Evolutionary conservation across 495 filamentous ascomycete genomes (phyloP).

Genomic region (Zalerion maritima): DNA sequence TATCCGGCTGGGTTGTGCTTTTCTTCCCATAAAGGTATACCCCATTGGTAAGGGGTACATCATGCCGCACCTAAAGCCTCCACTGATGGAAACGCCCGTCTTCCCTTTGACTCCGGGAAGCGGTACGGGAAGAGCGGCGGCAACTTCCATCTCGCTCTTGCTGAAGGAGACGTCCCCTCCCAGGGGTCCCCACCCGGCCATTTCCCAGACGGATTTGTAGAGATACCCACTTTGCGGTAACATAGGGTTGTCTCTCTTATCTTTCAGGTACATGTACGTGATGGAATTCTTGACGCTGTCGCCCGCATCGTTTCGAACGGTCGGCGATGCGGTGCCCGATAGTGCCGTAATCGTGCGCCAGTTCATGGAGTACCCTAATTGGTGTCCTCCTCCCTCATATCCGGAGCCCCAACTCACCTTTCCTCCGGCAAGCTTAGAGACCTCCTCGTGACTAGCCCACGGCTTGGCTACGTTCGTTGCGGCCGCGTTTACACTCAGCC

Average conservation of each 20-base stretch:
- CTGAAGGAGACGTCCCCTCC: constrained; percentile 82
- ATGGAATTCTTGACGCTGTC: constrained; percentile 83
- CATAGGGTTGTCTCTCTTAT: constrained; percentile 64
- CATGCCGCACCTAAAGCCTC: constrained; percentile 38
- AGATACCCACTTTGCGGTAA: constrained; percentile 73
- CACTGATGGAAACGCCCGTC: constrained; percentile 50
- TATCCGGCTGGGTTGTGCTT: constrained; percentile 50
- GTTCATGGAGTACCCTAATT: constrained; percentile 60
- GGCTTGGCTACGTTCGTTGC: constrained; percentile 70
- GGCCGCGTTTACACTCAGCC: constrained; percentile 58
- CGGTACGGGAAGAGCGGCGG: constrained; percentile 55
- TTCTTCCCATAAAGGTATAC: constrained; percentile 42
- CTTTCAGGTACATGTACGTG: constrained; percentile 63
- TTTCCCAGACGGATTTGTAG: constrained; percentile 57
- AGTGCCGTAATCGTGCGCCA: constrained; percentile 85
- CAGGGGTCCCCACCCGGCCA: constrained; percentile 75
- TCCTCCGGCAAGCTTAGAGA: constrained; percentile 61
- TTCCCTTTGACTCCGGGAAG: constrained; percentile 49
- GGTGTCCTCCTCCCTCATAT: constrained; percentile 50
- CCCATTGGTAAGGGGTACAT: constrained; percentile 39
- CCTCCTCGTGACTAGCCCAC: constrained; percentile 89
- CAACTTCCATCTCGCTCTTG: constrained; percentile 72
- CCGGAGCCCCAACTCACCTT: constrained; percentile 56
- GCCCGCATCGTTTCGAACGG: constrained; percentile 70
- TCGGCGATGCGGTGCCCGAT: constrained; percentile 55